phyloP scores from a whole-genome alignment of 164 flowering plant species.

The Amborella trichopoda region DNA sequence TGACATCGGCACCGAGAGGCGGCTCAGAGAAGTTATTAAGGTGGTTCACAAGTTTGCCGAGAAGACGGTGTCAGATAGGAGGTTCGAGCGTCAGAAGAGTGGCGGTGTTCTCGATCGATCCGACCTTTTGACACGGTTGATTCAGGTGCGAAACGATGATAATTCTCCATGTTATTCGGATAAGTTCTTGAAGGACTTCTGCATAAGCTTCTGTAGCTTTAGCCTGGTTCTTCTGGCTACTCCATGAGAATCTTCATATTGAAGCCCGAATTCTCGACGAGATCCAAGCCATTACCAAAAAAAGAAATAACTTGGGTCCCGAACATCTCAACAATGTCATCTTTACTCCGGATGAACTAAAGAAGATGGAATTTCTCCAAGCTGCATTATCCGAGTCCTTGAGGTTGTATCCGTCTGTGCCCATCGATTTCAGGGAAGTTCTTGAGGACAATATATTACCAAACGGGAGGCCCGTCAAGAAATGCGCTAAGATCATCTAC shows the following conservation, averaged over 20 bases:
- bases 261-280: slow-evolving; percentile 34
- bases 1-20: slow-evolving; percentile 14
- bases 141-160: slow-evolving; percentile 14
- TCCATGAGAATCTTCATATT: slow-evolving; percentile 31
- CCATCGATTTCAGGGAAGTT: slow-evolving; percentile 43
- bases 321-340: neutral
- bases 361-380: slow-evolving; percentile 53
- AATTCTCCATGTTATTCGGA: too few species aligned
- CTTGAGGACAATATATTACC: slow-evolving; percentile 42
- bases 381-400: slow-evolving; percentile 53
- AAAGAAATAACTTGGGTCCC: neutral
- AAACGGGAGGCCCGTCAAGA: slow-evolving; percentile 28
- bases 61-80: slow-evolving; percentile 27
- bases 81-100: slow-evolving; percentile 11
- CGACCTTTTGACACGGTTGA: slow-evolving; percentile 49
- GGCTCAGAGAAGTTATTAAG: slow-evolving; percentile 11
- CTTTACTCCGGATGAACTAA: slow-evolving; percentile 28
- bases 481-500: slow-evolving; percentile 32
- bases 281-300: slow-evolving; percentile 13
- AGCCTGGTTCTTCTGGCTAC: slow-evolving; percentile 69
- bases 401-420: slow-evolving; percentile 57
- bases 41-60: slow-evolving; percentile 39
- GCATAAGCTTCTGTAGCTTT: slow-evolving; percentile 62
- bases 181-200: slow-evolving; percentile 39
- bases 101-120: slow-evolving; percentile 15